Conservation (phyloP, 176 grass and related monocot genomes). For the Avena sativa region DNA sequence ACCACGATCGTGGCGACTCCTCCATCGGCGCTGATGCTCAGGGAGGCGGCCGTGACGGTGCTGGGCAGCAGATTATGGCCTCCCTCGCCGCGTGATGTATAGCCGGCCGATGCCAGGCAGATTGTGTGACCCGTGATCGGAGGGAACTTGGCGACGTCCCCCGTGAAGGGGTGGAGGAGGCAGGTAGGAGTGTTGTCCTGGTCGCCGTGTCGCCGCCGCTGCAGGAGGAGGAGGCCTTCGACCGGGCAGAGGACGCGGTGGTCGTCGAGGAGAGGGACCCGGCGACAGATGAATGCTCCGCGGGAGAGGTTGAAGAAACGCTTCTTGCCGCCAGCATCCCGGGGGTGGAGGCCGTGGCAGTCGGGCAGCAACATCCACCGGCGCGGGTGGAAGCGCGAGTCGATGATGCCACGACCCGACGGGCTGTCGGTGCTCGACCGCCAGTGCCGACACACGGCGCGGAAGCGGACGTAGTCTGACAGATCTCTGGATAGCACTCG, state of each 20-base stretch:
- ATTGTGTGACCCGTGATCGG: not conserved
- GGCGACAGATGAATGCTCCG: not conserved
- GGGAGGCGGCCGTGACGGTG: not conserved
- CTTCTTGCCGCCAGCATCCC: not conserved
- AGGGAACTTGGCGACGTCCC: not conserved
- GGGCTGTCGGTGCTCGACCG: not conserved
- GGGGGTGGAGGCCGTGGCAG: not conserved
- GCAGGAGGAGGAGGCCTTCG: not conserved
- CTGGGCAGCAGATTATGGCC: not conserved
- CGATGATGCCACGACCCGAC: not conserved
- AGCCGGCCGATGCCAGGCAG: not conserved
- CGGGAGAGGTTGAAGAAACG: slow-evolving; percentile 5
- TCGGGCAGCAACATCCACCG: not conserved
- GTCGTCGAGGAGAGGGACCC: not conserved
- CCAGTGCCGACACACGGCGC: not conserved
- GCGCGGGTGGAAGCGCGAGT: not conserved
- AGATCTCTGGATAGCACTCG: not conserved
- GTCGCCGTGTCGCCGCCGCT: not conserved
- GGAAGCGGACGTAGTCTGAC: not conserved
- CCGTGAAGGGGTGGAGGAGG: not conserved
- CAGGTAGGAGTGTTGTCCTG: too few species aligned
- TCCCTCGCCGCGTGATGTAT: not conserved
- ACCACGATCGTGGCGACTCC: not conserved
- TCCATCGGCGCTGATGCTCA: not conserved
- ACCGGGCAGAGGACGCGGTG: not conserved